Conservation (phyloP, 352 stramenopile genomes). For the Phytophthora fragariaefolia region DNA sequence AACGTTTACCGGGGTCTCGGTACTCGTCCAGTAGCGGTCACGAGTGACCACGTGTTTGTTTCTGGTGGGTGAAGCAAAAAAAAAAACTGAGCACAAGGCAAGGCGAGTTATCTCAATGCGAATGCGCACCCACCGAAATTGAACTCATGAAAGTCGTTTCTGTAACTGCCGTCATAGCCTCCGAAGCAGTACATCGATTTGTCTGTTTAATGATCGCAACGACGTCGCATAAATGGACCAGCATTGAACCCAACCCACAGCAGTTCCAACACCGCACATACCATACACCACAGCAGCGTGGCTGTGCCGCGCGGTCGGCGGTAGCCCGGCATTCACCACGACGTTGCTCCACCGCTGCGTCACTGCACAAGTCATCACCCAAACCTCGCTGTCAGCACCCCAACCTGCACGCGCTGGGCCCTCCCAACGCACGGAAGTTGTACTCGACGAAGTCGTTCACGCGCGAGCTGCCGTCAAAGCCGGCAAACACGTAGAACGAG, state of each 20-base stretch:
- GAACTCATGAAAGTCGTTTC: slow-evolving; percentile 98
- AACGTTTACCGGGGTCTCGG: slow-evolving; percentile 67
- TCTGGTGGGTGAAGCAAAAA: slow-evolving; percentile 49
- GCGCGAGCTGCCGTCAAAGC: slow-evolving; percentile 93
- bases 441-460: slow-evolving; percentile 97
- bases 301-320: slow-evolving; percentile 94
- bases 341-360: slow-evolving; percentile 85
- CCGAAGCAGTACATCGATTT: slow-evolving; percentile 92
- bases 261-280: slow-evolving; percentile 18
- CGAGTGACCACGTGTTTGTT: slow-evolving; percentile 87
- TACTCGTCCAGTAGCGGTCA: slow-evolving; percentile 75
- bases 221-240: not conserved
- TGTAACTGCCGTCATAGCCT: slow-evolving; percentile 95
- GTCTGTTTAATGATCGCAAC: slow-evolving; percentile 39
- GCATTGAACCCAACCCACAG: not conserved
- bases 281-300: slow-evolving; percentile 94
- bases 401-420: not conserved
- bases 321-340: slow-evolving; percentile 75
- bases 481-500: slow-evolving; percentile 95
- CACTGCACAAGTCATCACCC: slow-evolving; percentile 41
- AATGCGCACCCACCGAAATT: slow-evolving; percentile 80
- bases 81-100: too few species aligned
- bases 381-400: not conserved
- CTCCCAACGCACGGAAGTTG: slow-evolving; percentile 87
- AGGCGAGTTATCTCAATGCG: too few species aligned